Evolutionary conservation across 805 yeast genomes (phyloP).

Genomic region (Saturnispora quitensis): DNA sequence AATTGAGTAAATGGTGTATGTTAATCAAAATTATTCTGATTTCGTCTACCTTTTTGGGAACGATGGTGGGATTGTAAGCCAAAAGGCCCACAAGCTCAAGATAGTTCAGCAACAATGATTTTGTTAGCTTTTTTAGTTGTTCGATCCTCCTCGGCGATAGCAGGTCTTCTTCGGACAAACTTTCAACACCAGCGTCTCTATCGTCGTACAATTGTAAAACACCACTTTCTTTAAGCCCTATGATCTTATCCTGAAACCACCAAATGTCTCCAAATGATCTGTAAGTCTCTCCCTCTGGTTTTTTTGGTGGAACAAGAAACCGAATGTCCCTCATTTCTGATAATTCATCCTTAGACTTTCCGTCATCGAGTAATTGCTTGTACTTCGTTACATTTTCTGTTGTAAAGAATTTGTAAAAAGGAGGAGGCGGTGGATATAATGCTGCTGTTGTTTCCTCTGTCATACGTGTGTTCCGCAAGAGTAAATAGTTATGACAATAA

Average conservation of each 20-base stretch:
- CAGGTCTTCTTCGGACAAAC: conserved; percentile 21
- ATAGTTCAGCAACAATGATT: conserved; percentile 70
- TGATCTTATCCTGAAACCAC: conserved; percentile 72
- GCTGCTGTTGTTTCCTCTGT: conserved; percentile 40
- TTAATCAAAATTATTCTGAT: conserved; percentile 75
- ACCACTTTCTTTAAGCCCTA: conserved; percentile 68
- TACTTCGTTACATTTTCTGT: conserved; percentile 48
- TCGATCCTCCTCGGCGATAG: conserved; percentile 46
- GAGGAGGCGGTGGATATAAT: conserved; percentile 93
- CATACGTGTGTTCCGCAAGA: not conserved
- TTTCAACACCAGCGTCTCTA: conserved; percentile 5
- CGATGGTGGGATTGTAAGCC: conserved; percentile 59
- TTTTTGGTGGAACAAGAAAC: conserved; percentile 55
- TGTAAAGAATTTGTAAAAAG: conserved; percentile 66
- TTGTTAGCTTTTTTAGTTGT: conserved; percentile 72
- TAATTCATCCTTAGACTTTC: conserved; percentile 18
- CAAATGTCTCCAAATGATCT: conserved; percentile 87
- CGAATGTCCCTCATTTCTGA: conserved; percentile 32
- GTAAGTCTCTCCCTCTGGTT: conserved; percentile 57
- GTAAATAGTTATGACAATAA: not conserved
- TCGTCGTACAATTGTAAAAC: conserved; percentile 58
- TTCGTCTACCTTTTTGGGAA: conserved; percentile 58
- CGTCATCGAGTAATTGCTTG: conserved; percentile 20
- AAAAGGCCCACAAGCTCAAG: conserved; percentile 75
- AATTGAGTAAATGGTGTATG: conserved; percentile 84